phyloP scores from a whole-genome alignment of 129 eudicot species.

The Lactuca saligna region DNA sequence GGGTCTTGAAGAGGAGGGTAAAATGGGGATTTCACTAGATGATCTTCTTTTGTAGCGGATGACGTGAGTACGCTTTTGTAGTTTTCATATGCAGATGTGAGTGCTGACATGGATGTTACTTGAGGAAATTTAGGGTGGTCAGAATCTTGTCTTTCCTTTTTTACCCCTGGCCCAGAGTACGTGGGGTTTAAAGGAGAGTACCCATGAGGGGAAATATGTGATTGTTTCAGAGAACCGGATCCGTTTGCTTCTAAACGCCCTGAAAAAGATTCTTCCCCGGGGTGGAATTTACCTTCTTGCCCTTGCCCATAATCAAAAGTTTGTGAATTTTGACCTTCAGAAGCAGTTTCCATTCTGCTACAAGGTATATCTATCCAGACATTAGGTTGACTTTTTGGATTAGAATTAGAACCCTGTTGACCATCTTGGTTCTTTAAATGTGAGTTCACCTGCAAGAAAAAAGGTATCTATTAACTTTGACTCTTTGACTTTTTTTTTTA shows the following conservation, averaged over 20 bases:
- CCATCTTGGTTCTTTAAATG: constrained; percentile 31
- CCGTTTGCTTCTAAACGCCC: constrained; percentile 32
- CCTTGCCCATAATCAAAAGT: constrained; percentile 31
- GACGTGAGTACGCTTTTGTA: constrained; percentile 28
- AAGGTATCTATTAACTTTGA: constrained; percentile 18
- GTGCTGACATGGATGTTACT: constrained; percentile 31
- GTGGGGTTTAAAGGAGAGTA: constrained; percentile 36
- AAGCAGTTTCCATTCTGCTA: constrained; percentile 35
- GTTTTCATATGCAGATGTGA: constrained; percentile 28
- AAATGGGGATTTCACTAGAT: constrained; percentile 29
- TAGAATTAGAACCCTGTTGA: constrained; percentile 34
- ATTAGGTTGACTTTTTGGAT: constrained; percentile 35
- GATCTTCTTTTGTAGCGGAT: constrained; percentile 21
- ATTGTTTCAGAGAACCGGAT: constrained; percentile 32
- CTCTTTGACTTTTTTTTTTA: not conserved
- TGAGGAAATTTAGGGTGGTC: constrained; percentile 31
- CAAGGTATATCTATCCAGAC: constrained; percentile 41
- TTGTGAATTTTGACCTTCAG: constrained; percentile 44
- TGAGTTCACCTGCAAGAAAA: constrained; percentile 36
- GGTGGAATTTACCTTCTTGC: constrained; percentile 25
- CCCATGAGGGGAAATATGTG: constrained; percentile 35
- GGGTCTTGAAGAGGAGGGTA: constrained; percentile 36
- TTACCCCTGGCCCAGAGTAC: constrained; percentile 29
- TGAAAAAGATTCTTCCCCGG: constrained; percentile 28
- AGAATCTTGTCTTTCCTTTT: constrained; percentile 29